phyloP scores from a whole-genome alignment of 805 yeast species.

The Wickerhamomyces chambardii region DNA sequence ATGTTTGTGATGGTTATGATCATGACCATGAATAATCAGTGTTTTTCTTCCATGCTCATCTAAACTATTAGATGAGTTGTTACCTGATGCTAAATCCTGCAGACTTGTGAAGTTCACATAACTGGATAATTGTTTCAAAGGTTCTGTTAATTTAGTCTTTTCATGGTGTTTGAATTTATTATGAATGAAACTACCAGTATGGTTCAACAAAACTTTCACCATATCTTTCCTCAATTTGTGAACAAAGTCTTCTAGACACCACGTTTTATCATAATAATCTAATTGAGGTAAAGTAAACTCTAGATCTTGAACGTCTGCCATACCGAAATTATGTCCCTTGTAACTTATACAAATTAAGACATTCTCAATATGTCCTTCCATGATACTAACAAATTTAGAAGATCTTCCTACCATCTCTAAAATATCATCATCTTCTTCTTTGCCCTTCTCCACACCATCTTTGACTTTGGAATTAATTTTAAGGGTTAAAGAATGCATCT shows the following conservation, averaged over 20 bases:
- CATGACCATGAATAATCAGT: background rate
- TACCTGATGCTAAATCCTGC: background rate
- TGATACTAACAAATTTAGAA: slow-evolving; percentile 55
- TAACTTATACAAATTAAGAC: slow-evolving; percentile 56
- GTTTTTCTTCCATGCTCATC: background rate
- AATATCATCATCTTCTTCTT: slow-evolving; percentile 21
- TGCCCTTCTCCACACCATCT: background rate
- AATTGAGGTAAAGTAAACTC: slow-evolving; percentile 41
- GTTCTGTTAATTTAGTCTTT: slow-evolving; percentile 19
- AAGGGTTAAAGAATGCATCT: background rate
- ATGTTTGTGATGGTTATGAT: background rate
- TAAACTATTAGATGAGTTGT: background rate
- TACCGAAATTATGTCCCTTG: slow-evolving; percentile 46
- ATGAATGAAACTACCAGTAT: slow-evolving; percentile 52
- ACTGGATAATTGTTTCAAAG: slow-evolving; percentile 21
- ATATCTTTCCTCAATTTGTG: slow-evolving; percentile 44
- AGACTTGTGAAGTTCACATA: slow-evolving; percentile 10
- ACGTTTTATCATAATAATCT: slow-evolving; percentile 34
- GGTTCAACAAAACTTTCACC: slow-evolving; percentile 43
- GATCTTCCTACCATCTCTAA: slow-evolving; percentile 69
- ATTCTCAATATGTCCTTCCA: slow-evolving; percentile 37
- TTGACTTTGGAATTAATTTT: background rate
- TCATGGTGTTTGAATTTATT: slow-evolving; percentile 46
- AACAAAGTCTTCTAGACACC: slow-evolving; percentile 52
- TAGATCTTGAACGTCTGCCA: slow-evolving; percentile 51